These are phyloP conservation scores for Microsporum ferrugineum DNA, from an alignment of 2,329 filamentous ascomycete species.

Conservation along the genomic window DNA sequence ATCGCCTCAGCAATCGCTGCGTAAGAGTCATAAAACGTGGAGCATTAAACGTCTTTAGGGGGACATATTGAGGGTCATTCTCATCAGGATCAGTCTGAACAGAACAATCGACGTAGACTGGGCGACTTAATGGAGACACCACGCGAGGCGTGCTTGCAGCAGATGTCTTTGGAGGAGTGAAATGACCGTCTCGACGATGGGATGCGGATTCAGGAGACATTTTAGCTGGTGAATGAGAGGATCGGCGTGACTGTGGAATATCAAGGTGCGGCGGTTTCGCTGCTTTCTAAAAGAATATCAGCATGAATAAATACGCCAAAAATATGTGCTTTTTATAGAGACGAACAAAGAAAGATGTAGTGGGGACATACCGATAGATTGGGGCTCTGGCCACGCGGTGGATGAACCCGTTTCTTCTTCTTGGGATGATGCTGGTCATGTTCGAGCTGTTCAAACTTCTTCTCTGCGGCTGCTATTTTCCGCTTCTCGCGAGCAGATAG, in stretches of 20 bases:
- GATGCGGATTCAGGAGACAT: slow-evolving; percentile 21
- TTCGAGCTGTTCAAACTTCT: slow-evolving; percentile 51
- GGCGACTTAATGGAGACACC: slow-evolving; percentile 18
- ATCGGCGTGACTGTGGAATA: slow-evolving; percentile 19
- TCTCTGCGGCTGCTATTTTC: slow-evolving; percentile 52
- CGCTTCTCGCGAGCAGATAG: slow-evolving; percentile 52
- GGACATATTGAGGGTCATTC: slow-evolving; percentile 18
- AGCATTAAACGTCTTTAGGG: slow-evolving; percentile 20
- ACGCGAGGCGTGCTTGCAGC: slow-evolving; percentile 20
- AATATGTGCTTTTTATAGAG: not conserved
- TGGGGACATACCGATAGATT: not conserved
- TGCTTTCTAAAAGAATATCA: not conserved
- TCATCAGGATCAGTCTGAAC: slow-evolving; percentile 37
- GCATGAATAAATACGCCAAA: not conserved
- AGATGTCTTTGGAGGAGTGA: slow-evolving; percentile 22
- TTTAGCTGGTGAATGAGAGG: slow-evolving; percentile 28
- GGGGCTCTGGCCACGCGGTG: slow-evolving; percentile 4
- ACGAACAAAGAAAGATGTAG: not conserved
- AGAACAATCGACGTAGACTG: slow-evolving; percentile 31
- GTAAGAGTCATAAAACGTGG: slow-evolving; percentile 24
- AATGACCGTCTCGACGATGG: slow-evolving; percentile 16
- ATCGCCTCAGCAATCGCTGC: slow-evolving; percentile 33
- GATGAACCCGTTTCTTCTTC: slow-evolving; percentile 45
- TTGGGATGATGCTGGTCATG: slow-evolving; percentile 44
- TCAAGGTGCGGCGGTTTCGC: slow-evolving; percentile 18